Percentiles rank a stretch among this genome's conserved stretches.
Evolutionary conservation across 257 asterid species (phyloP).

Genomic region (Solanum medicagineum): DNA sequence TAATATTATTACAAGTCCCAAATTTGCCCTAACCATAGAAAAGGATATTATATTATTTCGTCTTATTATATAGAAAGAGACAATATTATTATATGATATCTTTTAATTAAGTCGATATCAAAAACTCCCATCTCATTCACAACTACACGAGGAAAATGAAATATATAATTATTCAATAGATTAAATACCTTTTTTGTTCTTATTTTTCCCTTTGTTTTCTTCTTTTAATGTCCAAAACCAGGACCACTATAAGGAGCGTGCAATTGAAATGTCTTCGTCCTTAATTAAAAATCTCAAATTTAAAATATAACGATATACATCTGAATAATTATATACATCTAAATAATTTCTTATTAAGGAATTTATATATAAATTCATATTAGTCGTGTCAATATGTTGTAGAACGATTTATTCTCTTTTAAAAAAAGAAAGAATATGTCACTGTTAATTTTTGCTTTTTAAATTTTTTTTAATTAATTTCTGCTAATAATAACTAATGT

Average conservation of each 20-base stretch:
- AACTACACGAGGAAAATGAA: neutral
- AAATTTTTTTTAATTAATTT: neutral
- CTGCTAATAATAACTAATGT: neutral
- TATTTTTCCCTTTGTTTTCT: neutral
- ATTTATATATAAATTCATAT: neutral
- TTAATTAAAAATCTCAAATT: neutral
- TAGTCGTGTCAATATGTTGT: neutral
- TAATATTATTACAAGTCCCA: neutral
- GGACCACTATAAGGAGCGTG: neutral
- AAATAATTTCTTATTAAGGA: neutral
- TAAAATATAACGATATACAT: neutral
- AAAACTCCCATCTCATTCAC: neutral
- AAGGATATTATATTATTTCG: neutral
- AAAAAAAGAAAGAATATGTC: neutral
- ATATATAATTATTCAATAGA: neutral
- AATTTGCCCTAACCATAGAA: neutral
- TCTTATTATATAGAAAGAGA: neutral
- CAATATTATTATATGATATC: neutral
- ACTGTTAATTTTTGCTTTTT: neutral
- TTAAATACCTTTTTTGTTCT: neutral
- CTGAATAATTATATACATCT: too few species aligned
- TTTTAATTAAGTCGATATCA: neutral
- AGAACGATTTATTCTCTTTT: neutral
- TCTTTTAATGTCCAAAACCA: neutral
- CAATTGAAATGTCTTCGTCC: rapidly evolving